These are phyloP conservation scores for Tetragonia tetragonoides DNA, from an alignment of 148 eudicot species.

Conservation along the genomic window DNA sequence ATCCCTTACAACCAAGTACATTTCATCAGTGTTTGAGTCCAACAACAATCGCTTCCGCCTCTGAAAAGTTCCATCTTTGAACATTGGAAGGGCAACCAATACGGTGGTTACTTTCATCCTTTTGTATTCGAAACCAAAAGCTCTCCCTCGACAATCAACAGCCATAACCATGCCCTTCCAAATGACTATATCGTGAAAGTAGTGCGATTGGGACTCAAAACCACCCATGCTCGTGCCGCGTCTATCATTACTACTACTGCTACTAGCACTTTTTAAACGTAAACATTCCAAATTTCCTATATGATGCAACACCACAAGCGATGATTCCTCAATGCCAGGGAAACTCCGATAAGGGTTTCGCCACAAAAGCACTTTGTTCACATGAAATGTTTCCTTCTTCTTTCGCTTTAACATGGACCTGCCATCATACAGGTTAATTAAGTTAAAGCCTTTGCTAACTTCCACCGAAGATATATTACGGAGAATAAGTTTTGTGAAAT, in stretches of 20 bases:
- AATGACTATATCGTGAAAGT: slow-evolving; percentile 13
- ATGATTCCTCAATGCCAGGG: not conserved
- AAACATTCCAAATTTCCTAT: not conserved
- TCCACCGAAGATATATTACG: not conserved
- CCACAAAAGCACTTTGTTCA: not conserved
- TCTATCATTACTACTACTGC: not conserved
- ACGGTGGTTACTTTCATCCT: no score
- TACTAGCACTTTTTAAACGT: no score
- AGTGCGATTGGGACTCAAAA: not conserved
- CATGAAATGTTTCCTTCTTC: not conserved
- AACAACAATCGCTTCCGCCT: slow-evolving; percentile 1
- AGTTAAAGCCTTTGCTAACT: not conserved
- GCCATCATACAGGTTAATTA: not conserved
- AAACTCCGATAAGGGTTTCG: not conserved
- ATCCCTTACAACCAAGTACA: no score
- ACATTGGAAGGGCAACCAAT: no score
- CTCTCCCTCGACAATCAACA: slow-evolving; percentile 7
- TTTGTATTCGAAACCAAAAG: not conserved
- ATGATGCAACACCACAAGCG: not conserved
- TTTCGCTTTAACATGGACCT: no score
- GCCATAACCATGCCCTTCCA: not conserved
- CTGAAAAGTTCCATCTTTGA: no score
- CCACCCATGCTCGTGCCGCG: not conserved
- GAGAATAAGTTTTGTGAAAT: not conserved
- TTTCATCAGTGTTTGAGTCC: no score